Percentiles rank a stretch among this genome's conserved stretches.
Conservation (phyloP, 257 asterid species). For the Nicotiana attenuata region DNA sequence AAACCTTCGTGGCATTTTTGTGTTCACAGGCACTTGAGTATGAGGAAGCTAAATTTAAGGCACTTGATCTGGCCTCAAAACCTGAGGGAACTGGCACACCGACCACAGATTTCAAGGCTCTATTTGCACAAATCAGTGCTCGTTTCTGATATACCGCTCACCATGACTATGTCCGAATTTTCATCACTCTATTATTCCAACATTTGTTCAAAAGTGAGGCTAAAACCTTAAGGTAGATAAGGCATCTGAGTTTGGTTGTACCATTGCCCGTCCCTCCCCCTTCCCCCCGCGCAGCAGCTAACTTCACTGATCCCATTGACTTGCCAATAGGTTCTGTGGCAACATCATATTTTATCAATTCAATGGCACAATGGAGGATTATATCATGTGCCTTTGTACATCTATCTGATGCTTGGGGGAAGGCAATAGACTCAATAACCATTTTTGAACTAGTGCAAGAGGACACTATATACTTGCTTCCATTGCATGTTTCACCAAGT, state of each 20-base stretch:
- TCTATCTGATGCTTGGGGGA: background rate
- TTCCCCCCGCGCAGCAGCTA: background rate
- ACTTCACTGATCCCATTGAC: background rate
- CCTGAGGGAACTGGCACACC: slow-evolving; percentile 84
- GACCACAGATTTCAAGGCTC: slow-evolving; percentile 77
- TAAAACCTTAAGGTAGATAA: background rate
- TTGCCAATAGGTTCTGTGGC: background rate
- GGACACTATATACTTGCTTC: background rate
- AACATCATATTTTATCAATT: background rate
- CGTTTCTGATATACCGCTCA: slow-evolving; percentile 43
- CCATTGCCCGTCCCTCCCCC: background rate
- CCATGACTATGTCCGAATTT: background rate
- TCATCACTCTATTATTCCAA: background rate
- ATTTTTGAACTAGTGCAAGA: background rate
- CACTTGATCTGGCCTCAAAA: slow-evolving; percentile 83
- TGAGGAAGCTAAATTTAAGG: slow-evolving; percentile 83
- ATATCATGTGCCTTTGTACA: background rate
- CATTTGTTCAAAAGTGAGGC: background rate
- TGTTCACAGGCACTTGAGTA: slow-evolving; percentile 63
- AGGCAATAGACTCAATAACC: background rate
- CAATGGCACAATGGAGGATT: background rate
- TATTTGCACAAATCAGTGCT: slow-evolving; percentile 60
- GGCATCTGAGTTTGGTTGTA: background rate
- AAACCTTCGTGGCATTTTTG: background rate
- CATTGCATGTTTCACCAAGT: background rate